These are phyloP conservation scores for Yamadazyma tumulicola DNA, from an alignment of 805 yeast species.

Conservation along the genomic window DNA sequence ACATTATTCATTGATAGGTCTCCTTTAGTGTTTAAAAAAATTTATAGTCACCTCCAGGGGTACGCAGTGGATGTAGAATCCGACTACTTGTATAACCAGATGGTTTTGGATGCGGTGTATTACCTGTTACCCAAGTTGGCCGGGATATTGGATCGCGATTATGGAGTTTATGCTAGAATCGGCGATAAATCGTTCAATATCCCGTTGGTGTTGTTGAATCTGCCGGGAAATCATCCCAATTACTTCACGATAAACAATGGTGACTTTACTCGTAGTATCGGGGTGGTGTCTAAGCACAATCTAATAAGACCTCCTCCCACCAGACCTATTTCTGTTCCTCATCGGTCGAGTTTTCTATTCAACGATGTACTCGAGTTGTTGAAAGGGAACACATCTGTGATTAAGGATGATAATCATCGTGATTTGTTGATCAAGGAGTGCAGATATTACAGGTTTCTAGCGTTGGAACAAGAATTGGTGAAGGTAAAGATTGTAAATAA, in stretches of 20 bases:
- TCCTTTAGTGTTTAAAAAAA: slow-evolving; percentile 62
- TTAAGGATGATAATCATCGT: slow-evolving; percentile 55
- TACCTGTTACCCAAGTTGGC: slow-evolving; percentile 61
- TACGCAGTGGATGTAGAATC: slow-evolving; percentile 60
- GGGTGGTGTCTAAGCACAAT: slow-evolving; percentile 30
- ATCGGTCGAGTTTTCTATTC: slow-evolving; percentile 54
- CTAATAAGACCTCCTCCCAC: slow-evolving; percentile 78
- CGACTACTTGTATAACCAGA: slow-evolving; percentile 58
- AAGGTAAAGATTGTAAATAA: slow-evolving; percentile 48
- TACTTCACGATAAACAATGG: slow-evolving; percentile 65
- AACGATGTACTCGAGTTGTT: slow-evolving; percentile 52
- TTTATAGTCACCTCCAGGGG: slow-evolving; percentile 76
- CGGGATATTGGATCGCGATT: slow-evolving; percentile 39
- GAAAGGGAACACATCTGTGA: slow-evolving; percentile 49
- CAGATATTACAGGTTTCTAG: slow-evolving; percentile 69
- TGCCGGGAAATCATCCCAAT: slow-evolving; percentile 73
- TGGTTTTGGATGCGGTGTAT: slow-evolving; percentile 70
- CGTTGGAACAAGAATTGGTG: slow-evolving; percentile 68
- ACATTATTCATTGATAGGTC: slow-evolving; percentile 70
- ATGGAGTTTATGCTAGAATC: slow-evolving; percentile 54
- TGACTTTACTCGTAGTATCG: slow-evolving; percentile 45
- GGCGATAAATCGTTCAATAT: slow-evolving; percentile 62
- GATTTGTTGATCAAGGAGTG: slow-evolving; percentile 62
- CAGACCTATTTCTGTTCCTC: slow-evolving; percentile 50
- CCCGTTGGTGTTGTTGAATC: slow-evolving; percentile 49